phyloP scores from a whole-genome alignment of 2,329 filamentous ascomycete genomes.

The Beauveria rudraprayagi region DNA sequence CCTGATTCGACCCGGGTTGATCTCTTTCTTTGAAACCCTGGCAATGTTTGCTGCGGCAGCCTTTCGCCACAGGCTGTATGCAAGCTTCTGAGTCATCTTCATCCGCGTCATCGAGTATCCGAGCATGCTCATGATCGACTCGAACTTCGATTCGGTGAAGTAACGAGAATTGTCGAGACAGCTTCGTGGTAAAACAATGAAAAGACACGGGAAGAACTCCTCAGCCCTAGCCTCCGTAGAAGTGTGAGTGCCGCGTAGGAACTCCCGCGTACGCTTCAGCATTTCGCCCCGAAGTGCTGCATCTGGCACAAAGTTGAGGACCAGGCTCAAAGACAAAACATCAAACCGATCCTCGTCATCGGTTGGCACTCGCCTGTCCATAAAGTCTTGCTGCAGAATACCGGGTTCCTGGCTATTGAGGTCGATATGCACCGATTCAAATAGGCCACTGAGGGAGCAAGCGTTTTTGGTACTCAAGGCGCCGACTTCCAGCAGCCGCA shows the following conservation, averaged over 20 bases:
- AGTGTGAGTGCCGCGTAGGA: conserved; percentile 41
- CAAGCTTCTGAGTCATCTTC: conserved; percentile 75
- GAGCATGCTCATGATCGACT: conserved; percentile 65
- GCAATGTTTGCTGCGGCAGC: conserved; percentile 13
- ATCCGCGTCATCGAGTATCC: conserved; percentile 59
- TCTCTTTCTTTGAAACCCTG: conserved; percentile 54
- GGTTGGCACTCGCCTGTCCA: conserved; percentile 70
- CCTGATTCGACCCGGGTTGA: conserved; percentile 64
- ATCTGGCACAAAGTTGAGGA: conserved; percentile 89
- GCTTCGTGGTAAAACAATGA: conserved; percentile 81
- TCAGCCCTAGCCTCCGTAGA: conserved; percentile 13
- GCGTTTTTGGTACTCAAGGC: conserved; percentile 78
- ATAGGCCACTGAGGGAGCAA: conserved; percentile 63
- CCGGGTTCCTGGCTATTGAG: conserved; percentile 75
- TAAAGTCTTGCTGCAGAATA: conserved; percentile 88
- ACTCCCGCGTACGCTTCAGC: conserved; percentile 67
- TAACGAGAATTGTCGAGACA: conserved; percentile 90
- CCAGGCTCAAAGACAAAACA: conserved; percentile 82
- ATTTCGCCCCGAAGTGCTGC: conserved; percentile 70
- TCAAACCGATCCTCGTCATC: conserved; percentile 63
- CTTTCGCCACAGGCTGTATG: conserved; percentile 80
- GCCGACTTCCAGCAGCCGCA: conserved; percentile 80
- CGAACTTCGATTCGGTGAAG: conserved; percentile 61
- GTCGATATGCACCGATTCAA: conserved; percentile 79
- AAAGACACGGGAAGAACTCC: conserved; percentile 59